Evolutionary conservation across 2,329 filamentous ascomycete species (phyloP).

Genomic region (Tolypocladium pustulatum): DNA sequence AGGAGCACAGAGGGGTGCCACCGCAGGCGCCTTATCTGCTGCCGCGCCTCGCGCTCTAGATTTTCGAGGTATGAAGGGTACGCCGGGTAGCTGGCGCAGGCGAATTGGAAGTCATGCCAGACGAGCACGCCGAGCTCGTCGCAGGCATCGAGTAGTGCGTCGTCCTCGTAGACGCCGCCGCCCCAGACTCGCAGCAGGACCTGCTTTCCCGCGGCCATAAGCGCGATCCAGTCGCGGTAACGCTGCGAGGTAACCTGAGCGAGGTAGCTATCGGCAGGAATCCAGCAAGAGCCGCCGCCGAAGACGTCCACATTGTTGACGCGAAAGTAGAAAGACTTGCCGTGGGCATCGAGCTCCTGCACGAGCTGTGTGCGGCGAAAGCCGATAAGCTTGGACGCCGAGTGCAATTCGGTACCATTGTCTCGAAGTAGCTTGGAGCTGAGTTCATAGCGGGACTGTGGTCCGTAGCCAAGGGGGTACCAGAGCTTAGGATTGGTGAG

Average conservation of each 20-base stretch:
- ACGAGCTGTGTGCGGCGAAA: slow-evolving; percentile 50
- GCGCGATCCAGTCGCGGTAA: slow-evolving; percentile 42
- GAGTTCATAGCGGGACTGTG: not conserved
- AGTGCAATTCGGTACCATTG: not conserved
- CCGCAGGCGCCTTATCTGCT: slow-evolving; percentile 49
- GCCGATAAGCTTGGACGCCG: slow-evolving; percentile 44
- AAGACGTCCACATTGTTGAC: slow-evolving; percentile 64
- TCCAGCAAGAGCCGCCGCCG: slow-evolving; percentile 70
- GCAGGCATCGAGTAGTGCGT: slow-evolving; percentile 53
- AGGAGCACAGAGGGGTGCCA: slow-evolving; percentile 60
- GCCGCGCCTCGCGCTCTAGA: slow-evolving; percentile 48
- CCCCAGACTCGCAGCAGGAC: slow-evolving; percentile 17
- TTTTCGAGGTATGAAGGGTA: slow-evolving; percentile 47
- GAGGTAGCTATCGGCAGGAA: slow-evolving; percentile 68
- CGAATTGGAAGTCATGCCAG: slow-evolving; percentile 68
- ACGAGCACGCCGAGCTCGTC: slow-evolving; percentile 59
- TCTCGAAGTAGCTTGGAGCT: not conserved
- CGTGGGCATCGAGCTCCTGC: slow-evolving; percentile 45
- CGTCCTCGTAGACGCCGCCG: slow-evolving; percentile 43
- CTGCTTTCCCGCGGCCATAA: slow-evolving; percentile 45
- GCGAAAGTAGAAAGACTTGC: slow-evolving; percentile 64
- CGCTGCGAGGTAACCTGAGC: slow-evolving; percentile 50
- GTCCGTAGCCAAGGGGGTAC: slow-evolving; percentile 9
- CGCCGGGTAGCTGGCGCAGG: slow-evolving; percentile 53
- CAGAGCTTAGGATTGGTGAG: slow-evolving; percentile 19